Base-by-base conservation (phyloP, 2,329 filamentous ascomycete species). In the Penicillium janthinellum region DNA sequence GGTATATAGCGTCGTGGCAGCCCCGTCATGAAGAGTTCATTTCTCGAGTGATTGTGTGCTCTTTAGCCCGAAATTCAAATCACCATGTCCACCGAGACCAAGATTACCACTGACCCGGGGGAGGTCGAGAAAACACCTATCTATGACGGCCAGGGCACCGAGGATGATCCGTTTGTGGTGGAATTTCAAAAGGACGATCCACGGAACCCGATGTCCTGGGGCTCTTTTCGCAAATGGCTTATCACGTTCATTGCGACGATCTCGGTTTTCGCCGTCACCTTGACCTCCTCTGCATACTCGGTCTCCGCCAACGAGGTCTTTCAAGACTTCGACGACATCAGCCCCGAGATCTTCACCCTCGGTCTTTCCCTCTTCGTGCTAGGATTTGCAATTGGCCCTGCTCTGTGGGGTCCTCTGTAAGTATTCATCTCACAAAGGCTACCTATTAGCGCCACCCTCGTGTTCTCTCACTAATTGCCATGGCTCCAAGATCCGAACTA, bases 361-460 rank as follows among this genome's bases (percentile, higher is more conserved):
- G 75, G 74, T 3, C 58, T 77, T 11, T 76, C 74, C 3, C 64
- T 78, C 15, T 78, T 76, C 53, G 68, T 77, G 2, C 63, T 78
- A 2, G 75, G 75, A 4, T 76, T 75, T 54, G 73, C 73, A 31
- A 69, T 75, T 47, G 75, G 75, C 2, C 76, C 75, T 0, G 51
- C 72, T 2, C 64, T 77, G 20, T 77, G 75, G 74, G 73, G 52
- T 15, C 42, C 42, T 15, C 25, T 45, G 42, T 25, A 28, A n/a
- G 42, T 45, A 15, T 28, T 1, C 7, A 31, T 31, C 1, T 31
- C 31, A 31, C 31, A 8, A 31, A 8, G 31, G 31, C 22, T 22
- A 22, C 22, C 22, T 22, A 22, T 22, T 22, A 22, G 31, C 8
- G 8, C 7, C 31, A 0, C 31, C 7, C 31, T 6, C 31, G 7